phyloP scores from a whole-genome alignment of 1,284 basidiomycete genomes.

The Pulchroboletus neoregius region DNA sequence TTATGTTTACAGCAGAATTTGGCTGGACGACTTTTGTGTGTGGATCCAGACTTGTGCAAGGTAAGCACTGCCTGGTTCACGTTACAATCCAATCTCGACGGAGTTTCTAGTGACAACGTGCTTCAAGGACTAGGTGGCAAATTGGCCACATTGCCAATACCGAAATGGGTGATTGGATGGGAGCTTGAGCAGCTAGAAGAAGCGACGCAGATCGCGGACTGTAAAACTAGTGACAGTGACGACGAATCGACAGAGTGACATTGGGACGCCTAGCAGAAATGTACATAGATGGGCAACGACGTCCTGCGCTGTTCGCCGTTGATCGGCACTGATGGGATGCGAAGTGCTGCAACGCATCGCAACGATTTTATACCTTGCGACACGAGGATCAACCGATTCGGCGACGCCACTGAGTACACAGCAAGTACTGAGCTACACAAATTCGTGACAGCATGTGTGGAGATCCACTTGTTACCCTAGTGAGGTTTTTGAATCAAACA shows the following conservation, averaged over 20 bases:
- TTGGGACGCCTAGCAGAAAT: slow-evolving; percentile 3
- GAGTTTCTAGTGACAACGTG: slow-evolving; percentile 48
- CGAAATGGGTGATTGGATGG: slow-evolving; percentile 63
- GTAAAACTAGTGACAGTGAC: slow-evolving; percentile 52
- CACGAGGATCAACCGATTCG: neutral
- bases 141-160: slow-evolving; percentile 40
- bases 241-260: slow-evolving; percentile 42
- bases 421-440: no score
- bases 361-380: neutral
- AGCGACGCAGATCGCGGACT: slow-evolving; percentile 40
- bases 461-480: no score
- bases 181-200: slow-evolving; percentile 62
- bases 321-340: neutral
- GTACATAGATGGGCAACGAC: neutral
- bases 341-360: neutral
- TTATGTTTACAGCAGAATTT: slow-evolving; percentile 78
- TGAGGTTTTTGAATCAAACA: no score
- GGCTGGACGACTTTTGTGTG: slow-evolving; percentile 75
- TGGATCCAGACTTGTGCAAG: slow-evolving; percentile 65
- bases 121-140: slow-evolving; percentile 45
- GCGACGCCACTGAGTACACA: no score
- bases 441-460: no score
- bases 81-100: slow-evolving; percentile 3
- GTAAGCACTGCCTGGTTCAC: slow-evolving; percentile 35
- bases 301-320: neutral